phyloP scores from a whole-genome alignment of 495 filamentous ascomycete species.

The Neurospora discreta region DNA sequence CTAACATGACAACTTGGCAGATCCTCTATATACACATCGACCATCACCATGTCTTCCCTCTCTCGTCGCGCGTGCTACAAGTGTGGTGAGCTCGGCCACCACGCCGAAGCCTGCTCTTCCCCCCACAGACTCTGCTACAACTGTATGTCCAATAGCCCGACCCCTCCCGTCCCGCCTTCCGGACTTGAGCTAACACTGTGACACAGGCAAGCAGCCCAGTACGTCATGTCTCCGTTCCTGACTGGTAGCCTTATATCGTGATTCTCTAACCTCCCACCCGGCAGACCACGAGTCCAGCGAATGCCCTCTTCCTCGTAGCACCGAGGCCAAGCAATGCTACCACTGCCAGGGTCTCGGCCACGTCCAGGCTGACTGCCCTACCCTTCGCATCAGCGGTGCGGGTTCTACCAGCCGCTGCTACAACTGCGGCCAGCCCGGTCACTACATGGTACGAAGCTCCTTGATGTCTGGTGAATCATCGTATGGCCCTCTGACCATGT shows the following conservation, averaged over 20 bases:
- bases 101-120: conserved; percentile 95
- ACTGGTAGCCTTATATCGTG: conserved; percentile 2
- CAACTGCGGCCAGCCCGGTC: conserved; percentile 83
- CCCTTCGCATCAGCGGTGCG: conserved; percentile 75
- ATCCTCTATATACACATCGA: not conserved
- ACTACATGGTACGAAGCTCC: conserved; percentile 47
- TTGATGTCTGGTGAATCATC: not conserved
- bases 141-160: conserved; percentile 41
- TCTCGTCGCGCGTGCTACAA: conserved; percentile 99
- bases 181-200: conserved; percentile 4
- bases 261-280: conserved; percentile 21
- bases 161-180: not conserved
- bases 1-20: not conserved
- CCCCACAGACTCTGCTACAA: conserved; percentile 98
- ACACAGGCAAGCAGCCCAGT: conserved; percentile 75
- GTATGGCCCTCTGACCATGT: conserved; percentile 5
- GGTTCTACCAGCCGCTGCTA: conserved; percentile 83
- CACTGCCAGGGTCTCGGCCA: conserved; percentile 98
- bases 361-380: conserved; percentile 98
- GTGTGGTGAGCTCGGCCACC: conserved; percentile 98
- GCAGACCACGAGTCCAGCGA: conserved; percentile 94
- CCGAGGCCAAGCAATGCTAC: conserved; percentile 99
- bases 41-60: conserved; percentile 68
- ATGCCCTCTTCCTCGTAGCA: conserved; percentile 91
- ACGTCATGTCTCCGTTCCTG: conserved; percentile 20